phyloP scores from a whole-genome alignment of 2,329 filamentous ascomycete species.

The Diaporthe amygdali region DNA sequence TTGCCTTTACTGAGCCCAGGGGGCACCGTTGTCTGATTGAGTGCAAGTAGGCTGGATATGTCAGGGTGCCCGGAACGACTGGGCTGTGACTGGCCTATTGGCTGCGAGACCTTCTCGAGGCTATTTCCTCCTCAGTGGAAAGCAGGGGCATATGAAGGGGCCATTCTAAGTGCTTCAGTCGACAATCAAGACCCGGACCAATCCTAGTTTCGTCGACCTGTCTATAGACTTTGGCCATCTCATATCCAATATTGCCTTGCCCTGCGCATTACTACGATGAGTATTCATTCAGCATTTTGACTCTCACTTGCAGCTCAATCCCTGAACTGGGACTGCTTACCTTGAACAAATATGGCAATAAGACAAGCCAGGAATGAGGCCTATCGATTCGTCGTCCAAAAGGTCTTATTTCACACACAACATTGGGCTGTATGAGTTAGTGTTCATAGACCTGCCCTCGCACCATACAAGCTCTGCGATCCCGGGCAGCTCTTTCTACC shows the following conservation, averaged over 20 bases:
- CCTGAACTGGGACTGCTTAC: neutral
- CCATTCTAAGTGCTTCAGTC: neutral
- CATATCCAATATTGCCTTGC: neutral
- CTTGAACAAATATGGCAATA: too few relatives aligned
- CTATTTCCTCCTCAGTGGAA: neutral
- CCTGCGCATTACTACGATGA: neutral
- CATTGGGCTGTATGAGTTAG: too few relatives aligned
- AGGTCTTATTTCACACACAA: too few relatives aligned
- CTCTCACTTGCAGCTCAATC: neutral
- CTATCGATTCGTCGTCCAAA: too few relatives aligned
- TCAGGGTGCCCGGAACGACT: neutral
- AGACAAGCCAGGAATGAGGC: too few relatives aligned
- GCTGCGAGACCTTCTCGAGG: neutral
- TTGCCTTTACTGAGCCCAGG: constrained; percentile 13
- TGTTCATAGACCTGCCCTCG: too few relatives aligned
- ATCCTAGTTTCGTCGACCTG: too few relatives aligned
- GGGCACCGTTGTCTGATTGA: constrained; percentile 19
- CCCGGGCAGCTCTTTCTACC: neutral
- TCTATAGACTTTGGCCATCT: too few relatives aligned
- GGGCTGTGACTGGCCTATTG: neutral
- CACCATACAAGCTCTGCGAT: too few relatives aligned
- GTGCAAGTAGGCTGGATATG: neutral
- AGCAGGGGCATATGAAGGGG: too few relatives aligned
- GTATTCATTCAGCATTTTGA: neutral
- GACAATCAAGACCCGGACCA: too few relatives aligned